Percentiles rank a stretch among this genome's conserved stretches.
phyloP scores from a whole-genome alignment of 768 basidiomycete genomes.

The Russula lepida region DNA sequence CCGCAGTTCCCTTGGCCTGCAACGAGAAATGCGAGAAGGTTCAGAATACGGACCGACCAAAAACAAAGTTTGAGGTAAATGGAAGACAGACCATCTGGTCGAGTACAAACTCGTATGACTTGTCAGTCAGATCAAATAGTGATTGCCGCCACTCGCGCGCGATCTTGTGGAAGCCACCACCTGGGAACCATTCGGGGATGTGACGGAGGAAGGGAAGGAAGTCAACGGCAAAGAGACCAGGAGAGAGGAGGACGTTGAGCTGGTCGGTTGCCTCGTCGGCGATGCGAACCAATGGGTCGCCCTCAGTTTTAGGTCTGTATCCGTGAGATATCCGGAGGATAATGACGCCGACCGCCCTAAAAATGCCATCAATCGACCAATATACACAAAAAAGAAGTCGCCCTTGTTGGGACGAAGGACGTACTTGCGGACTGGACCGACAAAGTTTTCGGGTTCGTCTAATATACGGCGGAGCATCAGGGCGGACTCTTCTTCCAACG shows the following conservation, averaged over 20 bases:
- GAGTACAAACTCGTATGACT: constrained; percentile 16
- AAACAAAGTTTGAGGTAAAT: background rate
- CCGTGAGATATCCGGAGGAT: constrained; percentile 21
- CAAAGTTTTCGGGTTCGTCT: constrained; percentile 16
- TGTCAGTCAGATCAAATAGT: constrained; percentile 14
- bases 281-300: constrained; percentile 22
- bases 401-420: background rate
- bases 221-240: constrained; percentile 22
- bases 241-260: constrained; percentile 13
- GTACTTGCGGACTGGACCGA: constrained; percentile 21
- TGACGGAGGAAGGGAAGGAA: constrained; percentile 21
- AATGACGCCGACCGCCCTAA: constrained; percentile 18
- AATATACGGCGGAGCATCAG: constrained; percentile 17
- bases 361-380: background rate
- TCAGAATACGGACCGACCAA: background rate
- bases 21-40: background rate
- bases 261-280: constrained; percentile 23
- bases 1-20: constrained; percentile 19
- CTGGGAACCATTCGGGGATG: constrained; percentile 24
- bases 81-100: constrained; percentile 17
- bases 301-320: constrained; percentile 15
- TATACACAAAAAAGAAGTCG: background rate
- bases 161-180: constrained; percentile 22
- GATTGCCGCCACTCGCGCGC: constrained; percentile 22
- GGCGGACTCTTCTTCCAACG: constrained; percentile 18